A percentile compares a stretch with the other conserved stretches of the same genome.
Evolutionary conservation across 495 filamentous ascomycete genomes (phyloP).

Genomic region (Immersiella caudata): DNA sequence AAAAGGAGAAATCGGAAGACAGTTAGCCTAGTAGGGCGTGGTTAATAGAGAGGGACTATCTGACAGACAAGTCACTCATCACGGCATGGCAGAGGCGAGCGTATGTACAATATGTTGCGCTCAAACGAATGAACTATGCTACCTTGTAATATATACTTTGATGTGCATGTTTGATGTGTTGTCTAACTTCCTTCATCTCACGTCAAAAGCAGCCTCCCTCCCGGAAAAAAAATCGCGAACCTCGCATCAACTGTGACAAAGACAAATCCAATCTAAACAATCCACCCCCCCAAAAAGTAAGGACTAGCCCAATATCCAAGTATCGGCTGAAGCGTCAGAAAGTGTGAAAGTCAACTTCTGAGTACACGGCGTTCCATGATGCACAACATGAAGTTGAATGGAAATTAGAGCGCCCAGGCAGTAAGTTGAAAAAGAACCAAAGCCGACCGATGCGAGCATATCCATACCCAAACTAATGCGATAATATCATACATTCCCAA

Average conservation of each 20-base stretch:
- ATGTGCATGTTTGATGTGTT: not conserved
- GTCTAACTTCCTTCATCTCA: not conserved
- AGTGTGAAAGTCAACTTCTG: not conserved
- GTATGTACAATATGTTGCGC: not conserved
- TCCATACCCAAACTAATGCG: not conserved
- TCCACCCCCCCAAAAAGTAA: not conserved
- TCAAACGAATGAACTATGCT: constrained; percentile 1
- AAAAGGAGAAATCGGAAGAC: too few relatives aligned
- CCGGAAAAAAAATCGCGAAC: not conserved
- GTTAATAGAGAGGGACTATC: too few relatives aligned
- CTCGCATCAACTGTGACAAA: not conserved
- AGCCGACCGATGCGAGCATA: not conserved
- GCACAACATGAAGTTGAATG: not conserved
- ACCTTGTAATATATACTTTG: not conserved
- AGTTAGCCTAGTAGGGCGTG: too few relatives aligned
- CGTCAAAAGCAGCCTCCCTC: not conserved
- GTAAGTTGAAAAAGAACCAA: not conserved
- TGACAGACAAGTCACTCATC: too few relatives aligned
- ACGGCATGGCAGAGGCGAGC: not conserved
- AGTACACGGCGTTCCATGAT: not conserved
- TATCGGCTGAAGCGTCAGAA: not conserved
- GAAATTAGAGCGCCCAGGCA: not conserved
- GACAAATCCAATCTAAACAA: not conserved
- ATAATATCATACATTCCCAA: constrained; percentile 3
- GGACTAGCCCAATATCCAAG: not conserved